Base-by-base conservation (phyloP, 805 yeast species). In the Komagataella phaffii region DNA sequence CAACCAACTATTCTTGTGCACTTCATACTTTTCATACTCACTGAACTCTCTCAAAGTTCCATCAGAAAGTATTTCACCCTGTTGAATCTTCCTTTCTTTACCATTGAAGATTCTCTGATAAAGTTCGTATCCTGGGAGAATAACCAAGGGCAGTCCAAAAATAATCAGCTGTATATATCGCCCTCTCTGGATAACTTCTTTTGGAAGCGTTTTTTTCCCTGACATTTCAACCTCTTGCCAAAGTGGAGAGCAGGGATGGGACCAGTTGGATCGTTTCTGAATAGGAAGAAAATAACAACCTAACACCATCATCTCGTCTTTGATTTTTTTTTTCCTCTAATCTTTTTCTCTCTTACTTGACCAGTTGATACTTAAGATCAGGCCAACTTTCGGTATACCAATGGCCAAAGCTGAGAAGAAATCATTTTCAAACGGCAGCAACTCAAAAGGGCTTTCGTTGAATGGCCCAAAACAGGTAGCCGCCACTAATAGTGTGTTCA, bases 401-500 rank as follows among this genome's bases (percentile, higher is more conserved):
- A 82, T 80, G 88, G 82, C 79, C 24, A 81, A 79, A 60, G 84
- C 81, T 17, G 77, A 76, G 7, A 82, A 75, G 62, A 83, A 82
- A 71, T 81, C 76, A 67, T 82, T 80, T 57, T 66, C 72, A 19
- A 69, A 74, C 36, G 5, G n/a, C 40, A 30, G 40, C 40, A 30
- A 14, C 14, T 30, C 40, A 30, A 30, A 30, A 14, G 40, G 40
- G 14, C 40, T 30, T 30, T 30, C 14, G 40, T 30, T 30, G 40
- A 30, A 10, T 30, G 74, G 79, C 17, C 66, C 77, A 1, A 78
- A 74, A 44, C 75, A 76, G 8, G 74, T 79, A n/a, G 88, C 81
- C 10, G 76, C 83, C 6, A 84, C 86, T 10, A 81, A 81, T 63
- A 80, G 88, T 2, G 96, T 93, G 44, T 93, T 93, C 79, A 93